phyloP scores from a whole-genome alignment of 2,329 filamentous ascomycete species.

The Proliferodiscus dingleyae region DNA sequence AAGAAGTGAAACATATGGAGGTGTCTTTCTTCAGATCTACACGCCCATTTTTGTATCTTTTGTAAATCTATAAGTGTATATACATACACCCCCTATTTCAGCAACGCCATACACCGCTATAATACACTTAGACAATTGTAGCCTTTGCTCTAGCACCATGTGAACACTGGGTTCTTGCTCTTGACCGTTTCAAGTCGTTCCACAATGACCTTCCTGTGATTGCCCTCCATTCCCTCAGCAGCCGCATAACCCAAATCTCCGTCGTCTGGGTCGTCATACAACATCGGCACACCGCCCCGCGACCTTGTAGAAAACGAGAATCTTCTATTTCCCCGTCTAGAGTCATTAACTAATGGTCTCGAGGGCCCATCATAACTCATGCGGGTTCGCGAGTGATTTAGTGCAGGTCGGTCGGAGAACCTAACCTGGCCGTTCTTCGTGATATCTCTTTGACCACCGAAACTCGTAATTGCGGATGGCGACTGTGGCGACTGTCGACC shows the following conservation, averaged over 20 bases:
- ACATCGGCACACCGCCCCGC: slow-evolving; percentile 33
- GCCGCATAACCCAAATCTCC: slow-evolving; percentile 93
- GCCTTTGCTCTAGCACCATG: slow-evolving; percentile 68
- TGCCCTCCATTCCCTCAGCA: slow-evolving; percentile 88
- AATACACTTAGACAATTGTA: slow-evolving; percentile 8
- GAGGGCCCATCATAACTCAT: slow-evolving; percentile 33
- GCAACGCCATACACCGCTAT: slow-evolving; percentile 5
- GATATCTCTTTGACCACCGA: slow-evolving; percentile 7
- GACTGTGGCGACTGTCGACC: slow-evolving; percentile 18
- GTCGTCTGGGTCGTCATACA: slow-evolving; percentile 70
- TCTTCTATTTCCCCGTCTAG: slow-evolving; percentile 20
- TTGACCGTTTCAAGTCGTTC: slow-evolving; percentile 95
- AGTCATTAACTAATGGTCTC: slow-evolving; percentile 18
- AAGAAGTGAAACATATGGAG: too few relatives aligned
- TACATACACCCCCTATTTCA: neutral
- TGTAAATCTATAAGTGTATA: neutral
- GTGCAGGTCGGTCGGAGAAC: slow-evolving; percentile 26
- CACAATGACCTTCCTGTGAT: slow-evolving; percentile 90
- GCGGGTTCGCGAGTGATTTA: slow-evolving; percentile 24
- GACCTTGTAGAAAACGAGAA: slow-evolving; percentile 38
- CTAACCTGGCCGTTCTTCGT: slow-evolving; percentile 22
- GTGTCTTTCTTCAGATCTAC: too few relatives aligned
- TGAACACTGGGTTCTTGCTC: slow-evolving; percentile 91
- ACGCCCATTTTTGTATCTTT: neutral
- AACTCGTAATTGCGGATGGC: slow-evolving; percentile 13